Evolutionary conservation across 176 grass and related monocot genomes (phyloP).

Genomic region (Aegilops tauschii): DNA sequence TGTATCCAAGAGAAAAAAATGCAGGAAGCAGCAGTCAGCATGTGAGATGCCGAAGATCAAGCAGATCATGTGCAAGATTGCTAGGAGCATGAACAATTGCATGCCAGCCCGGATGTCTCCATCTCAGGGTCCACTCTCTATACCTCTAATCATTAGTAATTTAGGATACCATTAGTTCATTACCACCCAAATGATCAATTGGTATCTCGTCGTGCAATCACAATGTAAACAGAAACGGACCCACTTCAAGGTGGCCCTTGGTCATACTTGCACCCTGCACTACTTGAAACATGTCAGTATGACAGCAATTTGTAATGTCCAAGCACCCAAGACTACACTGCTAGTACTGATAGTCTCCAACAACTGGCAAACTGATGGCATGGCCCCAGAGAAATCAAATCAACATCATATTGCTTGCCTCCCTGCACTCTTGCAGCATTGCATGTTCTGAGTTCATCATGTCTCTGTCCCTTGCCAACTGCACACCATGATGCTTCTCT

Average conservation of each 20-base stretch:
- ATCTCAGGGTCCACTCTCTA: neutral
- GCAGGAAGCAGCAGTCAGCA: no score
- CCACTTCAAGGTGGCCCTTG: neutral
- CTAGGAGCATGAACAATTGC: neutral
- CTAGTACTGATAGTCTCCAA: neutral
- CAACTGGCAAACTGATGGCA: neutral
- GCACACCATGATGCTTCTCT: neutral
- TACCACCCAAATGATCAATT: no score
- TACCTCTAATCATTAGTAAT: neutral
- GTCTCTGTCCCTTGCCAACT: neutral
- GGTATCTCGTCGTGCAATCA: no score
- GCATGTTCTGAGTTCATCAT: constrained; percentile 24
- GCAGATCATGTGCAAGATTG: neutral
- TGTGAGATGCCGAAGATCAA: no score
- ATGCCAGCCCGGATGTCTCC: neutral
- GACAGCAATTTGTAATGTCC: neutral
- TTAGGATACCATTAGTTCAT: no score
- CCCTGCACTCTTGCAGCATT: neutral
- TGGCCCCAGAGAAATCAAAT: neutral
- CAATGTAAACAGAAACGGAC: neutral
- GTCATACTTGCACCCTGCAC: neutral
- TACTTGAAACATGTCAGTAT: neutral
- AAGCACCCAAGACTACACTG: neutral
- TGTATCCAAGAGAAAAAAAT: neutral
- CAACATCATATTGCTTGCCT: neutral